Conservation (phyloP, 352 stramenopile species). For the Pythium guiyangense region DNA sequence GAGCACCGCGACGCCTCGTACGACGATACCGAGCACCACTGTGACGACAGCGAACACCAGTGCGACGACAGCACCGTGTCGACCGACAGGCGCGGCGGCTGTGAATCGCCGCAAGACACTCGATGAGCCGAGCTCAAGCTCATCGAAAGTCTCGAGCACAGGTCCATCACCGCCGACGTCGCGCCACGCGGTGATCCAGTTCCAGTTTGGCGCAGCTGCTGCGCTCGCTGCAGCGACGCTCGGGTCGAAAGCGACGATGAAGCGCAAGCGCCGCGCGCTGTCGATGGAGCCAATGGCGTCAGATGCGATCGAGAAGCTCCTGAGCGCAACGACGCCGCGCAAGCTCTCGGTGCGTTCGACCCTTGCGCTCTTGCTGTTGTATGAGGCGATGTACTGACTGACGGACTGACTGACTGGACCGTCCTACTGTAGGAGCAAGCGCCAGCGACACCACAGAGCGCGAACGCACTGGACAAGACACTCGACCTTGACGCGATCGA, state of each 20-base stretch:
- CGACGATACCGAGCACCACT: neutral
- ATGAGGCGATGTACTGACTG: neutral
- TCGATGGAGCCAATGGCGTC: slow-evolving; percentile 73
- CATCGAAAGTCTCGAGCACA: neutral
- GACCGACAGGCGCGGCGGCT: slow-evolving; percentile 23
- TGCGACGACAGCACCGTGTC: neutral
- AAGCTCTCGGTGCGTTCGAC: neutral
- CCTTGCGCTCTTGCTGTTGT: neutral
- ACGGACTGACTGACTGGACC: neutral
- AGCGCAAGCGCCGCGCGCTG: slow-evolving; percentile 40
- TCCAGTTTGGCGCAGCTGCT: slow-evolving; percentile 15
- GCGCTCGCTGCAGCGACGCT: slow-evolving; percentile 16
- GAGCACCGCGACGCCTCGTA: no score
- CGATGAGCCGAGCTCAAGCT: slow-evolving; percentile 2
- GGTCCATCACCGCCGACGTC: neutral
- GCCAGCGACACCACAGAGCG: neutral
- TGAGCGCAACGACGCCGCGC: slow-evolving; percentile 12
- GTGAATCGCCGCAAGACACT: slow-evolving; percentile 38
- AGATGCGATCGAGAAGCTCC: slow-evolving; percentile 52
- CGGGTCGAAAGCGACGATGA: slow-evolving; percentile 3
- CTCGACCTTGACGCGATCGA: slow-evolving; percentile 8
- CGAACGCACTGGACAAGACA: slow-evolving; percentile 4
- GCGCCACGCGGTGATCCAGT: slow-evolving; percentile 10
- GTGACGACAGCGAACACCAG: neutral
- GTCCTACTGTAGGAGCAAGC: no score